Evolutionary conservation across 2,329 filamentous ascomycete genomes (phyloP).

Genomic region (Phialophora verrucosa): DNA sequence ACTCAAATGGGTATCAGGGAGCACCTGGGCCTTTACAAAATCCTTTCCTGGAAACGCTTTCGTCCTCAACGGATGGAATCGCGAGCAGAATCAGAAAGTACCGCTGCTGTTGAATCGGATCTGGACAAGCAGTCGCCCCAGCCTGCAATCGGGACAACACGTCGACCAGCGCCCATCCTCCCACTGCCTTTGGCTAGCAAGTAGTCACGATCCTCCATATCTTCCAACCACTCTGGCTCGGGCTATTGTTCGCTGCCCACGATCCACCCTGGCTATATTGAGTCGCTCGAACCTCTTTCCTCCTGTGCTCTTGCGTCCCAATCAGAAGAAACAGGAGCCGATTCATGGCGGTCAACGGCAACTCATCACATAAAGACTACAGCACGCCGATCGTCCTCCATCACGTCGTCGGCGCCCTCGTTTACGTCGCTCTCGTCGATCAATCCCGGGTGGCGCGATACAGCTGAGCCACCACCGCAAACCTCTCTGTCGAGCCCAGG

Average conservation of each 20-base stretch:
- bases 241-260: slow-evolving; percentile 4
- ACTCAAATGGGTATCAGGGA: neutral
- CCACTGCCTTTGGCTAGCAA: neutral
- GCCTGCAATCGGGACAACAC: neutral
- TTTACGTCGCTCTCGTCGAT: slow-evolving; percentile 3
- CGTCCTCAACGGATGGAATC: neutral
- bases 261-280: slow-evolving; percentile 16
- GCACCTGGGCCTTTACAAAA: neutral
- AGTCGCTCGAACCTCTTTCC: neutral
- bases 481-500: neutral
- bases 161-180: neutral
- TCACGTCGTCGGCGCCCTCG: neutral
- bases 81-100: neutral
- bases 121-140: neutral
- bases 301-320: neutral
- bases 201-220: slow-evolving; percentile 5
- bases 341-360: neutral
- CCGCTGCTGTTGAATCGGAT: neutral
- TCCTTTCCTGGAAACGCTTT: neutral
- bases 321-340: neutral
- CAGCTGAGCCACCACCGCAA: neutral
- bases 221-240: slow-evolving; percentile 2
- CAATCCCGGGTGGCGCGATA: neutral
- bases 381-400: neutral
- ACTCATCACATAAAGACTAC: neutral